Evolutionary conservation across 257 asterid genomes (phyloP).

Genomic region (Craterostigma plantagineum): DNA sequence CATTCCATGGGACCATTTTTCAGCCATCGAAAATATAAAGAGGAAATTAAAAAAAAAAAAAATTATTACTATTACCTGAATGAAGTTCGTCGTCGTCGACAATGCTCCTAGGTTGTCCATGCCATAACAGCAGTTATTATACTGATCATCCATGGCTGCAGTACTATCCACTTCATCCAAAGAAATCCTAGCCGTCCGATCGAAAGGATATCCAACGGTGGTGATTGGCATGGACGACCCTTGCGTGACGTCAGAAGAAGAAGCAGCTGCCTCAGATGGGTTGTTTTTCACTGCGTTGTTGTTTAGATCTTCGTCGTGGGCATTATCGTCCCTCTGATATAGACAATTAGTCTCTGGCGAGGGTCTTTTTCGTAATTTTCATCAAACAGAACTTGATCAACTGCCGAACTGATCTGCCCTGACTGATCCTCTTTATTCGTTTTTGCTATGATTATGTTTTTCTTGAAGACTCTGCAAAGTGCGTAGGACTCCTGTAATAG

Average conservation of each 20-base stretch:
- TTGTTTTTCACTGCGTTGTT: constrained; percentile 7
- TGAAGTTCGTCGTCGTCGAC: constrained; percentile 18
- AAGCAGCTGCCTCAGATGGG: constrained; percentile 23
- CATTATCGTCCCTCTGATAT: constrained; percentile 12
- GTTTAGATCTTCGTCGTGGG: constrained; percentile 14
- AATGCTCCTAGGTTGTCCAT: constrained; percentile 10
- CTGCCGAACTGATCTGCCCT: constrained; percentile 4
- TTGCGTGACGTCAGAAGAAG: constrained; percentile 34
- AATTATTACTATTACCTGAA: constrained; percentile 17
- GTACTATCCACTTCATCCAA: constrained; percentile 33
- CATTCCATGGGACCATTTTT: constrained; percentile 23
- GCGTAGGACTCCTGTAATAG: constrained; percentile 42
- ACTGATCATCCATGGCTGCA: constrained; percentile 23
- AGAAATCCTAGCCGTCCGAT: constrained; percentile 12
- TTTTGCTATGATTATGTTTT: constrained; percentile 21
- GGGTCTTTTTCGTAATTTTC: constrained; percentile 12
- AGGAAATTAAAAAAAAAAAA: neutral
- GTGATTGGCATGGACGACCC: constrained; percentile 12
- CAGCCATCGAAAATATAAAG: neutral
- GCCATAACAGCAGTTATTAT: constrained; percentile 8
- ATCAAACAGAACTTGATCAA: constrained; percentile 19
- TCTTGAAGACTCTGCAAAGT: constrained; percentile 50
- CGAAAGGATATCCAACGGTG: constrained; percentile 8
- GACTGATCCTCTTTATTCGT: neutral
- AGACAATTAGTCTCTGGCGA: constrained; percentile 25